Conservation (phyloP, 352 stramenopile genomes). For the Plasmopara muralis region DNA sequence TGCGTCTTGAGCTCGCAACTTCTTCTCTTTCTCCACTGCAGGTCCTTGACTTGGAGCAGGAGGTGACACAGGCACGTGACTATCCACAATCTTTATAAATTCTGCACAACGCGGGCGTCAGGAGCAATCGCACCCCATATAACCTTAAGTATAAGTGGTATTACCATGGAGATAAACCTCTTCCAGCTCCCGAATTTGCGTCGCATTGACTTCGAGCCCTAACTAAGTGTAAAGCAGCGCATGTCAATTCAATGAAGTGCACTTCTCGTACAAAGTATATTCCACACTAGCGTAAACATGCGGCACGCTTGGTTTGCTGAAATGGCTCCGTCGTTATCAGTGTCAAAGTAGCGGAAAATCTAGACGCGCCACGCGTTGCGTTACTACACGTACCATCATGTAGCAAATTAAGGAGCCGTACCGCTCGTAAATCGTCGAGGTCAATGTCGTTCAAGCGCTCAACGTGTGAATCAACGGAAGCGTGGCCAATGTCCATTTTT, state of each 20-base stretch:
- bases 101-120: conserved; percentile 22
- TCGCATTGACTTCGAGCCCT: conserved; percentile 44
- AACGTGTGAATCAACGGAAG: too few relatives aligned
- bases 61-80: conserved; percentile 26
- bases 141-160: neutral
- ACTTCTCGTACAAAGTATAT: neutral
- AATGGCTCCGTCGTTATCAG: conserved; percentile 51
- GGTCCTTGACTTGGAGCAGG: conserved; percentile 1
- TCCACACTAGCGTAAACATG: conserved; percentile 52
- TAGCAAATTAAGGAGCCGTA: conserved; percentile 4
- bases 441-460: conserved; percentile 13
- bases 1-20: neutral
- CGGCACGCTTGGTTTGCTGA: conserved; percentile 45
- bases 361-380: conserved; percentile 7
- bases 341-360: conserved; percentile 77
- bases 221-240: conserved; percentile 12
- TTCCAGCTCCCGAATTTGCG: conserved; percentile 45
- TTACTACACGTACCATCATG: neutral
- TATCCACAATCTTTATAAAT: conserved; percentile 71
- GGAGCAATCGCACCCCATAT: neutral
- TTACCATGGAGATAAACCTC: conserved; percentile 60
- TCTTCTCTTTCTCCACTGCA: conserved; percentile 1
- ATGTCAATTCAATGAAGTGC: neutral
- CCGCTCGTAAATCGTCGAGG: conserved; percentile 43
- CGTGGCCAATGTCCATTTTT: too few relatives aligned